These are phyloP conservation scores for Forsythia viridissima DNA, from an alignment of 257 asterid genomes.

Conservation along the genomic window DNA sequence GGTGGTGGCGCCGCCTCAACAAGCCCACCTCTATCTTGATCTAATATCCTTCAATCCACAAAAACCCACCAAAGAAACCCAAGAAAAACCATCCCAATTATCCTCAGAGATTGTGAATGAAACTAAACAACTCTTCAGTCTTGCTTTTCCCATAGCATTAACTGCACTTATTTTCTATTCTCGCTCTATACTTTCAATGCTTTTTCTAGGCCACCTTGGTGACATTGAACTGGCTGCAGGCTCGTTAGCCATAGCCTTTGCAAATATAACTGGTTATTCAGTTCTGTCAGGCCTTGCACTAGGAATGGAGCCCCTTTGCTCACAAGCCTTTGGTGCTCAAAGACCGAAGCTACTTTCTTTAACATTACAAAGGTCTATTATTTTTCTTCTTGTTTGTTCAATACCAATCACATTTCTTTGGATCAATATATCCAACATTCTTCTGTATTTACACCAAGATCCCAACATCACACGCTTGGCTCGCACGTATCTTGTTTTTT, in stretches of 20 bases:
- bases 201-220: slow-evolving; percentile 73
- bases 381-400: slow-evolving; percentile 62
- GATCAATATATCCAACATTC: slow-evolving; percentile 61
- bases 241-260: slow-evolving; percentile 75
- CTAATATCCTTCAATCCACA: slow-evolving; percentile 38
- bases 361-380: slow-evolving; percentile 57
- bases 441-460: slow-evolving; percentile 68
- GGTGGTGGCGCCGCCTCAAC: slow-evolving; percentile 32
- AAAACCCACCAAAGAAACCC: slow-evolving; percentile 10
- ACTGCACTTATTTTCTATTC: slow-evolving; percentile 67
- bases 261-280: slow-evolving; percentile 70
- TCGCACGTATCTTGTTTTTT: slow-evolving; percentile 57
- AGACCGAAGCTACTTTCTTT: slow-evolving; percentile 59
- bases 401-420: slow-evolving; percentile 65
- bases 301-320: slow-evolving; percentile 86
- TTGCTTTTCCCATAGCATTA: slow-evolving; percentile 73
- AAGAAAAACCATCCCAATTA: background rate
- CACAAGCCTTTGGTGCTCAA: slow-evolving; percentile 82
- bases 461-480: slow-evolving; percentile 59
- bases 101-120: slow-evolving; percentile 41
- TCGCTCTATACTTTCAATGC: slow-evolving; percentile 72
- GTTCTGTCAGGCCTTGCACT: slow-evolving; percentile 71
- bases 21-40: slow-evolving; percentile 47
- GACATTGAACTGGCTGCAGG: slow-evolving; percentile 71
- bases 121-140: slow-evolving; percentile 46